Evolutionary conservation across 2,329 filamentous ascomycete species (phyloP).

Genomic region (Cladosporium oxysporum): DNA sequence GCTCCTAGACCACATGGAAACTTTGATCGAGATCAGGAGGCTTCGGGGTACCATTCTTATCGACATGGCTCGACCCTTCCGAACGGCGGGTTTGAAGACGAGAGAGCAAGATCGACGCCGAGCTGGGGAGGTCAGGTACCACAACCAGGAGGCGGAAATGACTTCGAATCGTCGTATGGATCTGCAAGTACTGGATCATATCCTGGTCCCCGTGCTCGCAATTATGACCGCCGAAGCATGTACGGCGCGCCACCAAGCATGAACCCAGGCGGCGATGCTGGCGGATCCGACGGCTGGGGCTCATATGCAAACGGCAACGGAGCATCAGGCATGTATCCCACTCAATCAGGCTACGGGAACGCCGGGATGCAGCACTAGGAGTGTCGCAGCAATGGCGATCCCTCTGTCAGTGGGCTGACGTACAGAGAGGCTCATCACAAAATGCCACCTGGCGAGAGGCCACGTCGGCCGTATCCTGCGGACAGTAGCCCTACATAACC

Average conservation of each 20-base stretch:
- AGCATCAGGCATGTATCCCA: not conserved
- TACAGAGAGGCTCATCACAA: not conserved
- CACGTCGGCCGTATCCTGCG: not conserved
- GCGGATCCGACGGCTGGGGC: slow-evolving; percentile 30
- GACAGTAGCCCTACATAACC: not conserved
- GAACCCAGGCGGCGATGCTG: slow-evolving; percentile 19
- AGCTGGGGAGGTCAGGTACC: slow-evolving; percentile 19
- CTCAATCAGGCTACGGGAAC: slow-evolving; percentile 9
- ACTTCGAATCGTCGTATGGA: slow-evolving; percentile 25
- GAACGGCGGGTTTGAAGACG: slow-evolving; percentile 23
- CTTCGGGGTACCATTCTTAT: slow-evolving; percentile 16
- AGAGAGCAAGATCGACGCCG: slow-evolving; percentile 24
- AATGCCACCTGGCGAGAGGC: not conserved
- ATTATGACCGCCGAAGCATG: slow-evolving; percentile 28
- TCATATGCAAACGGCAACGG: slow-evolving; percentile 4
- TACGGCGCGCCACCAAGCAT: slow-evolving; percentile 22
- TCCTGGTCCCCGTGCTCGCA: slow-evolving; percentile 17
- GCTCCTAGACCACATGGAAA: slow-evolving; percentile 21
- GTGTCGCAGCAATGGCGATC: not conserved
- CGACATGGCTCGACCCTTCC: slow-evolving; percentile 18
- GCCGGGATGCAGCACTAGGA: slow-evolving; percentile 15
- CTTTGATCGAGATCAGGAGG: slow-evolving; percentile 23
- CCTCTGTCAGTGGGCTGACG: no score
- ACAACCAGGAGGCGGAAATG: slow-evolving; percentile 20
- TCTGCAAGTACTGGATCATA: slow-evolving; percentile 20